These are phyloP conservation scores for Buxus sempervirens DNA, from an alignment of 164 flowering plant species.

Conservation along the genomic window DNA sequence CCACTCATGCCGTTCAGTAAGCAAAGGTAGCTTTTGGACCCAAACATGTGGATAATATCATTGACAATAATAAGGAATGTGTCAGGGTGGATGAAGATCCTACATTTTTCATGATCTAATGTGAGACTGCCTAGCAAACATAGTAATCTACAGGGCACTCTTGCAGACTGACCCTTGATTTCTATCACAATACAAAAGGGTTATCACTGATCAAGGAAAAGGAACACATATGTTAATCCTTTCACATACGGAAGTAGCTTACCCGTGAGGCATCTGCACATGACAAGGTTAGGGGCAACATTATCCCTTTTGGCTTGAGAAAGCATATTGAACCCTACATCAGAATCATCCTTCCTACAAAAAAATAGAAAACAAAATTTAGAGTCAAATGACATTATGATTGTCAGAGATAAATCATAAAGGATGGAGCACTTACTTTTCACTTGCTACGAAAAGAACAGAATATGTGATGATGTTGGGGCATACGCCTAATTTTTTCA, in stretches of 20 bases:
- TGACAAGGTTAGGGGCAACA: conserved; percentile 49
- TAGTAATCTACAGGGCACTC: neutral
- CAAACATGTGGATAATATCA: neutral
- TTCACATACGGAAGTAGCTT: conserved; percentile 16
- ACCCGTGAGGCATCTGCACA: conserved; percentile 71
- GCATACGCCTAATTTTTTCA: conserved; percentile 51
- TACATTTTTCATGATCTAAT: neutral
- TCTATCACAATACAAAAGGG: neutral
- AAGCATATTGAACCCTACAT: conserved; percentile 56
- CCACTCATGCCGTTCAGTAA: neutral
- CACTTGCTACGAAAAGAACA: conserved; percentile 68
- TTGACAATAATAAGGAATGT: neutral
- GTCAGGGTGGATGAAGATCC: neutral
- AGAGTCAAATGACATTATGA: neutral
- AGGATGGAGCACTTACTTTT: conserved; percentile 49
- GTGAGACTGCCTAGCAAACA: neutral
- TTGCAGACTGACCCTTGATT: neutral
- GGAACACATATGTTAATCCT: neutral
- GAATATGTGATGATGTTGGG: conserved; percentile 75
- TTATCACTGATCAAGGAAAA: neutral
- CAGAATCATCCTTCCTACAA: conserved; percentile 67
- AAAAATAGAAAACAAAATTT: conserved; percentile 5
- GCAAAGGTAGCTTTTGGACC: neutral
- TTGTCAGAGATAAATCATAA: neutral
- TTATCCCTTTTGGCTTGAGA: conserved; percentile 73